A percentile compares a stretch with the other conserved stretches of the same genome.
Conservation (phyloP, 2,329 filamentous ascomycete genomes). For the Periconia macrospinosa region DNA sequence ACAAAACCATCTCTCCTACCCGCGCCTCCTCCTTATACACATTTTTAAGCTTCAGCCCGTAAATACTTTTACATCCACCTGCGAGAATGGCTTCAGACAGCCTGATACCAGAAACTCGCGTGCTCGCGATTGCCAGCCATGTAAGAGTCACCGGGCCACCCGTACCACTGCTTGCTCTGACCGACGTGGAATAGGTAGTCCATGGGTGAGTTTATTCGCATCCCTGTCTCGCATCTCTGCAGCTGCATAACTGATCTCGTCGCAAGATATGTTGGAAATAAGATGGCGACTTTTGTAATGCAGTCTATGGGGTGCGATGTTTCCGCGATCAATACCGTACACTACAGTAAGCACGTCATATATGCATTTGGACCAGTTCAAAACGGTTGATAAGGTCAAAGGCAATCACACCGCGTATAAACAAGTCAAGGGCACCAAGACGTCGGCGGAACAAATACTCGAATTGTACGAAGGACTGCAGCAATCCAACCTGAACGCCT, state of each 20-base stretch:
- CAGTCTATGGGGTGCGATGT: conserved; percentile 94
- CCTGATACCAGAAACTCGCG: conserved; percentile 63
- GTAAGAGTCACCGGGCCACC: conserved; percentile 58
- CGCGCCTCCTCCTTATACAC: neutral
- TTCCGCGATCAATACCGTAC: conserved; percentile 90
- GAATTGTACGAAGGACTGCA: conserved; percentile 84
- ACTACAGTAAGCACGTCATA: conserved; percentile 75
- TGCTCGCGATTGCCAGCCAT: conserved; percentile 92
- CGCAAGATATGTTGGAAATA: conserved; percentile 91
- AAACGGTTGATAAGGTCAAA: conserved; percentile 42
- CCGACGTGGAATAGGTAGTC: conserved; percentile 60
- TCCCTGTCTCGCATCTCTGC: neutral
- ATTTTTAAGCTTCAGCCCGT: neutral
- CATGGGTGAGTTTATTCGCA: conserved; percentile 63
- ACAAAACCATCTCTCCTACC: neutral
- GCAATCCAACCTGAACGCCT: conserved; percentile 81
- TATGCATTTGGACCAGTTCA: neutral
- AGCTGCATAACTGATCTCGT: conserved; percentile 20
- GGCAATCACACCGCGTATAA: conserved; percentile 95
- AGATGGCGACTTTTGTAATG: conserved; percentile 93
- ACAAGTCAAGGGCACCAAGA: conserved; percentile 82
- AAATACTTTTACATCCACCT: conserved; percentile 11
- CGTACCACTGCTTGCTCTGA: conserved; percentile 12
- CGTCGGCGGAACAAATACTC: conserved; percentile 78
- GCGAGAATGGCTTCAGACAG: conserved; percentile 37